Evolutionary conservation across 768 basidiomycete genomes (phyloP).

Genomic region (Agaricus subrufescens): DNA sequence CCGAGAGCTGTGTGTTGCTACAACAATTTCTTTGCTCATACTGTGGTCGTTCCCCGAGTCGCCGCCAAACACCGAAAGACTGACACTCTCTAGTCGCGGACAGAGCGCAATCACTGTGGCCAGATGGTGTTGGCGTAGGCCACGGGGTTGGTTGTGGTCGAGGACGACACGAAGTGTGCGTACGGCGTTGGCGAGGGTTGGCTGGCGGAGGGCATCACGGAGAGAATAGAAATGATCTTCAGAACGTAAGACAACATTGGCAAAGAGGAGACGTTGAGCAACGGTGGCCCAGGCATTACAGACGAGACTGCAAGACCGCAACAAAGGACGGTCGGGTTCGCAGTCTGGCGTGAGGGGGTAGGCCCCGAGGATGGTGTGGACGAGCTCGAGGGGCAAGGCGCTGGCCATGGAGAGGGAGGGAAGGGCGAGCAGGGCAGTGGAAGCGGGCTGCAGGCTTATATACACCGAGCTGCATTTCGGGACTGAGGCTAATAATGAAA

Average conservation of each 20-base stretch:
- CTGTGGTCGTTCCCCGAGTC: slow-evolving; percentile 17
- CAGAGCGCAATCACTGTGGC: slow-evolving; percentile 54
- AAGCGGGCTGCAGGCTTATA: slow-evolving; percentile 10
- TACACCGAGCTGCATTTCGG: neutral
- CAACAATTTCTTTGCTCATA: slow-evolving; percentile 37
- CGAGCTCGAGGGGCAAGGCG: slow-evolving; percentile 58
- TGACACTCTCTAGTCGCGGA: slow-evolving; percentile 52
- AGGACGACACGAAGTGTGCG: slow-evolving; percentile 49
- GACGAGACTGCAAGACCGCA: slow-evolving; percentile 56
- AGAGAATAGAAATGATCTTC: slow-evolving; percentile 53
- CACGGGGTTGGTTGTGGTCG: slow-evolving; percentile 64
- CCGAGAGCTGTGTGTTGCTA: slow-evolving; percentile 40
- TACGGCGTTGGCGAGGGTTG: slow-evolving; percentile 49
- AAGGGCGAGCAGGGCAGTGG: slow-evolving; percentile 9
- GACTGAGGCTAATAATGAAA: slow-evolving; percentile 2
- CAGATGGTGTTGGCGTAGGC: slow-evolving; percentile 52
- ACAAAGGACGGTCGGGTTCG: slow-evolving; percentile 34
- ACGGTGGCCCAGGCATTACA: slow-evolving; percentile 62
- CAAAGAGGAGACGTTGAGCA: slow-evolving; percentile 64
- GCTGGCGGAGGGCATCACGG: slow-evolving; percentile 46
- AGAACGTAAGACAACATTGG: slow-evolving; percentile 47
- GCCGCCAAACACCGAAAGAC: slow-evolving; percentile 55
- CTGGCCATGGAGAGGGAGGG: slow-evolving; percentile 14
- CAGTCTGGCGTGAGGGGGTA: slow-evolving; percentile 33
- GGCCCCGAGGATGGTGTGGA: slow-evolving; percentile 57